Evolutionary conservation across 2,329 filamentous ascomycete species (phyloP), one percentile per base, ranked within the genome.

Genomic region (Cladobotryum protrusum): DNA sequence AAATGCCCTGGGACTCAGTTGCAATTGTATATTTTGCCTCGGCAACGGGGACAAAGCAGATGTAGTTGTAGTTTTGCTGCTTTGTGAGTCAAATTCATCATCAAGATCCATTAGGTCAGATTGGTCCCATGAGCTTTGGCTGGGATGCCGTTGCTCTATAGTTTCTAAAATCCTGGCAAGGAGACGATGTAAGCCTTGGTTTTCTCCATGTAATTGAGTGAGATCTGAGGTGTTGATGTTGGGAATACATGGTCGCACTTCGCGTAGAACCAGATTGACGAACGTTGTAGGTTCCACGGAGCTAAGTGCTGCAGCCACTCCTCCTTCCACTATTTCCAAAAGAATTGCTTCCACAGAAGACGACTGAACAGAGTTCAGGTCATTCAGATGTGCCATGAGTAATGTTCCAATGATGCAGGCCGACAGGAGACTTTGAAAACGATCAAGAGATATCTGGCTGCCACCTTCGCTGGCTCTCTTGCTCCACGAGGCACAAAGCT

Each of bases 51-150:
- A 58, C 1, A 56, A 51, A 32, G 67, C 69, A 29, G 70, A 63
- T 1, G 61, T 53, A 14, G 65, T 62, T 44, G 70, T 73, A 20
- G 63, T 68, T 19, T 72, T 72, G 54, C 76, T 82, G 47, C 71
- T 71, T 56, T 85, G 81, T 0, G 81, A 82, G 37, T 81, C 78
- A 48, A 85, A 82, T 2, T 79, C 78, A 12, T 79, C 74, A 58
- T 89, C 86, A 5, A 89, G 60, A 49, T 88, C 83, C 82, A 87
- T 85, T 5, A 74, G 61, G 56, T 85, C 81, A 2, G 69, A 56
- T 9, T 73, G 67, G 4, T 71, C 42, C 58, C 62, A 42, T 69
- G 57, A 32, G 58, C 57, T 18, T 52, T 56, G 2, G 64, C 45
- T 57, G 13, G 52, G 29, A 4, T 55, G 52, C 39, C 53, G 57